Evolutionary conservation across 2,329 filamentous ascomycete species (phyloP).

Genomic region (Phialophora chinensis): DNA sequence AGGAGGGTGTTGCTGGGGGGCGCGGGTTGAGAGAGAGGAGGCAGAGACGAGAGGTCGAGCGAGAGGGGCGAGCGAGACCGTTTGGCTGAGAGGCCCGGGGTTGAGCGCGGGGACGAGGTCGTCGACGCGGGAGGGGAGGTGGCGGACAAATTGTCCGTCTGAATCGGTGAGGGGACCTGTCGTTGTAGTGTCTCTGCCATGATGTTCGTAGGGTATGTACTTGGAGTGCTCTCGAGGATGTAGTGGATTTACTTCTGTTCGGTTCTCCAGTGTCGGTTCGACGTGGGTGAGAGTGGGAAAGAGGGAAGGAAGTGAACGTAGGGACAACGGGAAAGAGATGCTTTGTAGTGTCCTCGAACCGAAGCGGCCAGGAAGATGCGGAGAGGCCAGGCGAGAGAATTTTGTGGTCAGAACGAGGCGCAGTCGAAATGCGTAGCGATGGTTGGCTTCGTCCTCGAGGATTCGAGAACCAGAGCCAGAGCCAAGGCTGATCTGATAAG

Average conservation of each 20-base stretch:
- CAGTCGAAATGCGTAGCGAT: constrained; percentile 18
- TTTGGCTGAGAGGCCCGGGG: constrained; percentile 26
- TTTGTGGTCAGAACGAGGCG: constrained; percentile 27
- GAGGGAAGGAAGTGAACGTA: not conserved
- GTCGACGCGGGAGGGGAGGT: constrained; percentile 40
- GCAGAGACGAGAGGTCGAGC: constrained; percentile 54
- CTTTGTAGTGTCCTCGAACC: constrained; percentile 9
- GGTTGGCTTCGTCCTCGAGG: constrained; percentile 14
- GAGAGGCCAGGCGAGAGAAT: constrained; percentile 16
- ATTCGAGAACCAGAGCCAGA: constrained; percentile 27
- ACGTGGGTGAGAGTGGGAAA: not conserved
- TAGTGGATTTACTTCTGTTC: not conserved
- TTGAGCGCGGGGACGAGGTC: constrained; percentile 42
- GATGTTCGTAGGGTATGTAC: not conserved
- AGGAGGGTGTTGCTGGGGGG: constrained; percentile 59
- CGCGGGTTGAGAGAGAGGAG: constrained; percentile 52
- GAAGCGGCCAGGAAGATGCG: constrained; percentile 1
- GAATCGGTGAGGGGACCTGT: constrained; percentile 25
- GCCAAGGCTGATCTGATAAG: constrained; percentile 10
- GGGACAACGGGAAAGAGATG: not conserved
- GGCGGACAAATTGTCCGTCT: constrained; percentile 27
- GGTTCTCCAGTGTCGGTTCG: not conserved
- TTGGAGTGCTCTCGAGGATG: constrained; percentile 1
- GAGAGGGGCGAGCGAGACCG: constrained; percentile 46
- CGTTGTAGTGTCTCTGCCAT: constrained; percentile 27